These are phyloP conservation scores for Tetraselmis striata DNA, from an alignment of 139 green algal genomes.

Conservation along the genomic window DNA sequence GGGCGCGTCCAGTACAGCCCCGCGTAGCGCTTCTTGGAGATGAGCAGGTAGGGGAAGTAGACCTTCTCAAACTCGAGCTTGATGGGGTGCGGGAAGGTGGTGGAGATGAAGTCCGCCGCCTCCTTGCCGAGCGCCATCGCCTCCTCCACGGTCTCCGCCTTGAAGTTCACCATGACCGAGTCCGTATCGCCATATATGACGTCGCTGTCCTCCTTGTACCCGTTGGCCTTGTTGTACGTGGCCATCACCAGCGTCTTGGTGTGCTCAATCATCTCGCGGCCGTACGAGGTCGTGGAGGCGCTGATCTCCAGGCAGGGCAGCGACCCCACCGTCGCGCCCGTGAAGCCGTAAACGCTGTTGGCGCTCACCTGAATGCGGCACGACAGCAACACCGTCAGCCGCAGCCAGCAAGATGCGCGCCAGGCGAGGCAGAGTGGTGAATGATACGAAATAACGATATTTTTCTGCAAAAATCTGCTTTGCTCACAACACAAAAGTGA, in stretches of 20 bases:
- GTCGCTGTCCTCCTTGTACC: conserved; percentile 81
- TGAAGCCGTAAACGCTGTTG: conserved; percentile 99
- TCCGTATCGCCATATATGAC: conserved; percentile 99
- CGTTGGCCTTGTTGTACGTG: conserved; percentile 66
- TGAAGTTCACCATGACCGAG: conserved; percentile 94
- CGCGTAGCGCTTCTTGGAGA: conserved; percentile 99
- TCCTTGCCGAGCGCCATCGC: conserved; percentile 90
- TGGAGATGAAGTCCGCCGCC: conserved; percentile 77
- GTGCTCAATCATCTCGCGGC: conserved; percentile 92
- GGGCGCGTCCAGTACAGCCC: conserved; percentile 94
- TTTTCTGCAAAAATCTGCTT: no score
- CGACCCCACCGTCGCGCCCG: conserved; percentile 90
- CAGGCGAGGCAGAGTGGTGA: no score
- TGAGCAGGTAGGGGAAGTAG: conserved; percentile 98
- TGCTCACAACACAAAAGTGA: no score
- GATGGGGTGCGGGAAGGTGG: conserved; percentile 84
- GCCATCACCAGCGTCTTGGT: conserved; percentile 69
- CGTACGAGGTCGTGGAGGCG: conserved; percentile 76
- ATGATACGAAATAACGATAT: no score
- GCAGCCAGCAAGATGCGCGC: no score
- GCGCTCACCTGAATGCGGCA: conserved; percentile 53
- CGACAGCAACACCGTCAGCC: no score
- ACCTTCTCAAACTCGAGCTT: conserved; percentile 99
- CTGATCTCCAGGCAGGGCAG: conserved; percentile 95
- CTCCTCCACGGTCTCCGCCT: conserved; percentile 51